Percentiles rank a stretch among this genome's conserved stretches.
phyloP scores from a whole-genome alignment of 2,329 filamentous ascomycete genomes.

The Aureobasidium sp. region DNA sequence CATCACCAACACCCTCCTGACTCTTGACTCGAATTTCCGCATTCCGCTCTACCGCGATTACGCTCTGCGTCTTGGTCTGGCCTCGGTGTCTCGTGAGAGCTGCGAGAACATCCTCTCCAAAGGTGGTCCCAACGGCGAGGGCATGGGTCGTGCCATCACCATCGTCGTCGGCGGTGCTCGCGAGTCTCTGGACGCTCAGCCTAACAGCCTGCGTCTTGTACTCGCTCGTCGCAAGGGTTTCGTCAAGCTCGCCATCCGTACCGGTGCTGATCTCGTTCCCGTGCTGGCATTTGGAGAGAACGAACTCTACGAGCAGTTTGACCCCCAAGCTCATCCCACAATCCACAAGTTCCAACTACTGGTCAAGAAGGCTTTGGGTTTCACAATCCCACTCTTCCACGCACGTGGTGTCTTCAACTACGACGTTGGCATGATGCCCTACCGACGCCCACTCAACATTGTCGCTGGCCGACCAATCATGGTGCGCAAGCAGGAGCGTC shows the following conservation, averaged over 20 bases:
- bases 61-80: slow-evolving; percentile 78
- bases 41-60: slow-evolving; percentile 93
- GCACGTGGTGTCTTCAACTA: slow-evolving; percentile 91
- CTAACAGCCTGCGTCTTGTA: slow-evolving; percentile 68
- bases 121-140: slow-evolving; percentile 69
- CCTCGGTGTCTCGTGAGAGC: slow-evolving; percentile 82
- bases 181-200: slow-evolving; percentile 83
- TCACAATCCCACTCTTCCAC: slow-evolving; percentile 85
- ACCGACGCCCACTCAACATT: slow-evolving; percentile 77
- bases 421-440: slow-evolving; percentile 93
- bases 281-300: slow-evolving; percentile 93
- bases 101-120: slow-evolving; percentile 81
- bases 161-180: slow-evolving; percentile 91
- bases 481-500: slow-evolving; percentile 57
- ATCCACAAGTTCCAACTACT: slow-evolving; percentile 78
- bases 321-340: slow-evolving; percentile 66
- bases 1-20: slow-evolving; percentile 88
- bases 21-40: slow-evolving; percentile 91
- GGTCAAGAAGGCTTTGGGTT: slow-evolving; percentile 79
- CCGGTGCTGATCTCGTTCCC: slow-evolving; percentile 88
- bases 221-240: slow-evolving; percentile 84
- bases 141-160: slow-evolving; percentile 91
- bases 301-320: slow-evolving; percentile 86
- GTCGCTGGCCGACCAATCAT: slow-evolving; percentile 79
- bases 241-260: slow-evolving; percentile 83